Evolutionary conservation across 2,329 filamentous ascomycete species (phyloP), one percentile per base, ranked within the genome.

Genomic region (Aureobasidium sp.): DNA sequence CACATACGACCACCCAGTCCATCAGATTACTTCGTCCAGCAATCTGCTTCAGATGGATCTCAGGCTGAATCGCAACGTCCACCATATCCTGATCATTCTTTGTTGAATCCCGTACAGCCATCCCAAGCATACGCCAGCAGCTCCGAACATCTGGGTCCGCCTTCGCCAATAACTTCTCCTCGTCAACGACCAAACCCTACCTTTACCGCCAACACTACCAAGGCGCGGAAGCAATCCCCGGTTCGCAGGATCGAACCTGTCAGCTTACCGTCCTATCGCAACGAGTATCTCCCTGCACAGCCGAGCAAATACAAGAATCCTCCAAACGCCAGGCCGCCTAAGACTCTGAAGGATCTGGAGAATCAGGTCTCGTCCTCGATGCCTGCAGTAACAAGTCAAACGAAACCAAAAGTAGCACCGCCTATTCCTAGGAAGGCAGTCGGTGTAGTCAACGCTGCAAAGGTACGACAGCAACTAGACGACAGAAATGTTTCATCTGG

Each of bases 201-300:
- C 15, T 59, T 55, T 24, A 47, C 61, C 3, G 48, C 62, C 24
- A 63, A 60, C 47, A 60, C 46, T n/a, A 39, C 62, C 15, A 43
- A 48, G 36, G 36, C 56, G 2, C 44, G 62, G 20, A 63, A 34
- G 36, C 62, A 67, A 47, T 65, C 65, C 2, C 65, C 64, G 24
- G 43, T 51, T 26, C 36, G 29, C 6, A 64, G 61, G n/a, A 20
- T 50, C 7, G 61, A 63, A 29, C 61, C 61, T 27, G 59, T 61
- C 34, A 56, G 43, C 3, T 39, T 73, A 50, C 72, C 76, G 24
- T 72, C 76, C 0, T 82, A 82, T 66, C 75, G 80, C 65, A 80
- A 78, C 64, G 80, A 82, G 65, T 82, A 80, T 65, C 78, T 79
- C 4, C 69, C 74, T 39, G 69, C 72, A 15, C 69, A 71, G 15